phyloP scores from a whole-genome alignment of 2,329 filamentous ascomycete genomes.

The Trichoderma polysporum region DNA sequence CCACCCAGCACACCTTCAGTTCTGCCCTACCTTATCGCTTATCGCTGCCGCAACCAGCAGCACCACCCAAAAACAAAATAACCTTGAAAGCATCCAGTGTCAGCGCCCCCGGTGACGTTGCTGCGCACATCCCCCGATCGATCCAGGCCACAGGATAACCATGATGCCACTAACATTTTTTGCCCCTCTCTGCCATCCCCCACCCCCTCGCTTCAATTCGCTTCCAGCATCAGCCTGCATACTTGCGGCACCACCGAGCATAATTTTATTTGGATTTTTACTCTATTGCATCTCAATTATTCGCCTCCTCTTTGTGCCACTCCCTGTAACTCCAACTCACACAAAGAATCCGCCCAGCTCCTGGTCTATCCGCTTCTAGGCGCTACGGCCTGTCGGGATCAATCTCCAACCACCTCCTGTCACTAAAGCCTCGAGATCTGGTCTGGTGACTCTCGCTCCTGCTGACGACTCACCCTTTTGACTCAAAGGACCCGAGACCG shows the following conservation, averaged over 20 bases:
- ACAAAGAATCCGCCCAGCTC: not conserved
- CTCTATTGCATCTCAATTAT: not conserved
- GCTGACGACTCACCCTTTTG: conserved; percentile 10
- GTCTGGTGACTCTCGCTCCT: conserved; percentile 17
- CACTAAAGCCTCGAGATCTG: not conserved
- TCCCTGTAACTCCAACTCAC: not conserved
- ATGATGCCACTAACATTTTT: not conserved
- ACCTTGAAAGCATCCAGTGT: not conserved
- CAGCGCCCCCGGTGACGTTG: conserved; percentile 13
- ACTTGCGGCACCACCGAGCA: not conserved
- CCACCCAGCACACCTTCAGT: not conserved
- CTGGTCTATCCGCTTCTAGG: conserved; percentile 9
- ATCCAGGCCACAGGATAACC: conserved; percentile 3
- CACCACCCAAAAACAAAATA: not conserved
- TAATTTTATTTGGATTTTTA: not conserved
- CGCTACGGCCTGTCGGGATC: not conserved
- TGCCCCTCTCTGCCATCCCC: conserved; percentile 14
- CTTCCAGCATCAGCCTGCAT: not conserved
- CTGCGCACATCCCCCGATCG: conserved; percentile 4
- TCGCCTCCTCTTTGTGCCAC: not conserved
- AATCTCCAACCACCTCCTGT: not conserved
- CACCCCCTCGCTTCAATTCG: conserved; percentile 16
- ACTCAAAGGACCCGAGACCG: not conserved
- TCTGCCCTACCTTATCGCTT: conserved; percentile 17
- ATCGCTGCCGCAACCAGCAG: conserved; percentile 13